A percentile compares a stretch with the other conserved stretches of the same genome.
These are phyloP conservation scores for Trichophaea hybrida DNA, from an alignment of 2,329 filamentous ascomycete genomes.

Conservation along the genomic window DNA sequence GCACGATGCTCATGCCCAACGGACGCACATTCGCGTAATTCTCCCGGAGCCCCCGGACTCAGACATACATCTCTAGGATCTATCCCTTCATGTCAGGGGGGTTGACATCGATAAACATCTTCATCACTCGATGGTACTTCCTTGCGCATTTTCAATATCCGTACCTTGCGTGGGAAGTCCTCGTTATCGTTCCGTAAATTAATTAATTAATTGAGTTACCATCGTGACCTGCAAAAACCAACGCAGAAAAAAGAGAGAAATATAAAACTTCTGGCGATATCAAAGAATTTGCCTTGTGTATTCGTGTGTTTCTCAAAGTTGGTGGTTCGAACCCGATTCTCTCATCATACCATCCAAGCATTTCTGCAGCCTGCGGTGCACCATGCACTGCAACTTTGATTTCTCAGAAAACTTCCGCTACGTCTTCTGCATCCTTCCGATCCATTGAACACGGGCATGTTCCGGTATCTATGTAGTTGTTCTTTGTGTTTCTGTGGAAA, in stretches of 20 bases:
- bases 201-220: no score
- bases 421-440: slow-evolving; percentile 6
- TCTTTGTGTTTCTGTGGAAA: no score
- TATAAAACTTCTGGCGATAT: no score
- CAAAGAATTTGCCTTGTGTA: no score
- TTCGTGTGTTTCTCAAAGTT: no score
- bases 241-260: no score
- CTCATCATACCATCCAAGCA: not conserved
- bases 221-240: no score
- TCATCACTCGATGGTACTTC: not conserved
- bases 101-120: not conserved
- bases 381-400: slow-evolving; percentile 23
- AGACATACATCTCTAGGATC: not conserved
- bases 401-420: slow-evolving; percentile 1
- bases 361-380: slow-evolving; percentile 9
- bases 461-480: no score
- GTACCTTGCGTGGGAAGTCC: not conserved
- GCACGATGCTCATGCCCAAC: slow-evolving; percentile 21
- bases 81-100: not conserved
- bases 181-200: not conserved
- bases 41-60: slow-evolving; percentile 20
- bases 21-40: slow-evolving; percentile 24
- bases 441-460: not conserved
- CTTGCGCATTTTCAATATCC: not conserved
- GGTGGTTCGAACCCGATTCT: not conserved